phyloP scores from a whole-genome alignment of 2,329 filamentous ascomycete genomes.

The Aaosphaeria arxii region DNA sequence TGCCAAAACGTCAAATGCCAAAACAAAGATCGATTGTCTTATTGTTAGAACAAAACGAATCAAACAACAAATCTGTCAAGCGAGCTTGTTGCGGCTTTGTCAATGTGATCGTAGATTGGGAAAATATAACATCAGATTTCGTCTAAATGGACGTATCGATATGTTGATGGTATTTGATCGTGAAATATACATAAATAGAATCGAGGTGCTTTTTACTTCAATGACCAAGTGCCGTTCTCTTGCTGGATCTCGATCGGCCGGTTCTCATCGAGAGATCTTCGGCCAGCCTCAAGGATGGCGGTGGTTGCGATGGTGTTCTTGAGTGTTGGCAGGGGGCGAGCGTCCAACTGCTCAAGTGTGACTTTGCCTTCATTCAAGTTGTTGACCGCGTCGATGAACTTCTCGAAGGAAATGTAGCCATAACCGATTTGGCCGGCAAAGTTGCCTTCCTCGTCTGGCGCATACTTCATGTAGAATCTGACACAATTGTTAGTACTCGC shows the following conservation, averaged over 20 bases:
- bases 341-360: constrained; percentile 73
- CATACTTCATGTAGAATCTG: constrained; percentile 88
- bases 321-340: constrained; percentile 77
- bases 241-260: constrained; percentile 72
- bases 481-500: constrained; percentile 5
- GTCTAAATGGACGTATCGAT: no score
- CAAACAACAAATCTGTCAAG: no score
- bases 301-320: constrained; percentile 89
- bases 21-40: no score
- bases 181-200: no score
- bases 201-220: constrained; percentile 46
- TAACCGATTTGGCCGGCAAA: constrained; percentile 90
- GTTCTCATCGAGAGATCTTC: constrained; percentile 79
- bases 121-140: no score
- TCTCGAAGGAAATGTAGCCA: constrained; percentile 92
- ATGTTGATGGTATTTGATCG: no score
- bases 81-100: no score
- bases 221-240: constrained; percentile 64
- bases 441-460: constrained; percentile 91
- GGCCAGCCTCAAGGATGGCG: constrained; percentile 84
- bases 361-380: constrained; percentile 71
- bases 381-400: constrained; percentile 86
- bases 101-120: no score
- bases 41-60: no score
- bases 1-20: no score